These are phyloP conservation scores for Nicotiana tomentosiformis DNA, from an alignment of 257 asterid genomes.

Conservation along the genomic window DNA sequence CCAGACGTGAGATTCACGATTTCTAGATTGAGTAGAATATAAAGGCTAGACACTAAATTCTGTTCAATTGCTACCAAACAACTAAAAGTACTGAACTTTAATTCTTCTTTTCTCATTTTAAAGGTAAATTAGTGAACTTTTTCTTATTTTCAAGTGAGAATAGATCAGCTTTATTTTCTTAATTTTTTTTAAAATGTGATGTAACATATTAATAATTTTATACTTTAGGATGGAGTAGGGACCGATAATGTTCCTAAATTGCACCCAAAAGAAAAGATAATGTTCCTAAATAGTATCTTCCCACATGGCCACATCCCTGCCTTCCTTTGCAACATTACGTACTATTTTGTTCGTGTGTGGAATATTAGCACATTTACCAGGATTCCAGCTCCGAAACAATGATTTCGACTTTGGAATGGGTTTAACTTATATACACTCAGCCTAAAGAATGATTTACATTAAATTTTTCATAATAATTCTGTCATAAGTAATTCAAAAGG, in stretches of 20 bases:
- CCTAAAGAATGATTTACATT: too few species aligned
- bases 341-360: background rate
- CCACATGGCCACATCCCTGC: background rate
- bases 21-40: background rate
- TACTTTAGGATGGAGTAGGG: background rate
- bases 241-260: background rate
- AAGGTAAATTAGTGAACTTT: background rate
- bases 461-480: too few species aligned
- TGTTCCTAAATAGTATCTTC: background rate
- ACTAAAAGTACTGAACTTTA: background rate
- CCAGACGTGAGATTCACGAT: background rate
- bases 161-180: background rate
- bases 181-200: background rate
- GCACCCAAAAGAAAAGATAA: background rate
- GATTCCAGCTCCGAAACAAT: background rate
- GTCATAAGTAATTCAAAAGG: too few species aligned
- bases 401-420: too few species aligned
- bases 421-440: too few species aligned
- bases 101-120: background rate
- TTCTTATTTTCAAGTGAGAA: background rate
- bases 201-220: background rate
- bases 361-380: background rate
- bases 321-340: background rate
- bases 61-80: background rate
- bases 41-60: background rate